Evolutionary conservation across 2,329 filamentous ascomycete species (phyloP).

Genomic region (Alternaria tenuissima): DNA sequence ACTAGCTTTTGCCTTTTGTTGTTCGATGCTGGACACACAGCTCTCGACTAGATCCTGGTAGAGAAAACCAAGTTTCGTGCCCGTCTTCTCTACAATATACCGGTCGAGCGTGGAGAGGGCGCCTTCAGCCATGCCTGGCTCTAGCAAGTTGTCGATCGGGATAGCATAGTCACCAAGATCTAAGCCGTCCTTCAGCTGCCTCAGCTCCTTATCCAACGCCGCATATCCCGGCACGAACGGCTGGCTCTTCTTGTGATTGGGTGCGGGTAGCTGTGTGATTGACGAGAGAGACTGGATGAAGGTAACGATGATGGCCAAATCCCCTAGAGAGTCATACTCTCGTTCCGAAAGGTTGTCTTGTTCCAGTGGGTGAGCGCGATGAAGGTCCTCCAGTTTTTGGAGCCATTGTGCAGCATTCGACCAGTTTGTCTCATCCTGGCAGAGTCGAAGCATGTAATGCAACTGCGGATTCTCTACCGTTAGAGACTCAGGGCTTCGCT

Average conservation of each 20-base stretch:
- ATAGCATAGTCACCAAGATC: slow-evolving; percentile 46
- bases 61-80: slow-evolving; percentile 7
- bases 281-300: slow-evolving; percentile 54
- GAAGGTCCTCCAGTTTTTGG: slow-evolving; percentile 52
- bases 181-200: slow-evolving; percentile 41
- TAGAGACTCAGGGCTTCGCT: slow-evolving; percentile 53
- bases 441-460: slow-evolving; percentile 57
- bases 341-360: slow-evolving; percentile 46
- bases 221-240: slow-evolving; percentile 47
- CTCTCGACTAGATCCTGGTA: slow-evolving; percentile 2
- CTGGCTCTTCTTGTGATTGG: slow-evolving; percentile 52
- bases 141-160: slow-evolving; percentile 55
- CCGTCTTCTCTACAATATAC: slow-evolving; percentile 50
- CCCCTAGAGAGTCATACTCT: slow-evolving; percentile 49
- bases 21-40: not conserved
- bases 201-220: slow-evolving; percentile 52
- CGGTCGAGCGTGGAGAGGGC: slow-evolving; percentile 51
- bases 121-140: slow-evolving; percentile 50
- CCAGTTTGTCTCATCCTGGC: slow-evolving; percentile 50
- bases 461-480: slow-evolving; percentile 50
- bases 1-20: not conserved
- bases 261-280: slow-evolving; percentile 48
- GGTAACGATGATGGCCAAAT: slow-evolving; percentile 50
- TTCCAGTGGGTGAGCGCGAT: slow-evolving; percentile 45
- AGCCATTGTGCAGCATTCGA: slow-evolving; percentile 53